Conservation (phyloP, 345 rosid species). For the Populus pruinosa region DNA sequence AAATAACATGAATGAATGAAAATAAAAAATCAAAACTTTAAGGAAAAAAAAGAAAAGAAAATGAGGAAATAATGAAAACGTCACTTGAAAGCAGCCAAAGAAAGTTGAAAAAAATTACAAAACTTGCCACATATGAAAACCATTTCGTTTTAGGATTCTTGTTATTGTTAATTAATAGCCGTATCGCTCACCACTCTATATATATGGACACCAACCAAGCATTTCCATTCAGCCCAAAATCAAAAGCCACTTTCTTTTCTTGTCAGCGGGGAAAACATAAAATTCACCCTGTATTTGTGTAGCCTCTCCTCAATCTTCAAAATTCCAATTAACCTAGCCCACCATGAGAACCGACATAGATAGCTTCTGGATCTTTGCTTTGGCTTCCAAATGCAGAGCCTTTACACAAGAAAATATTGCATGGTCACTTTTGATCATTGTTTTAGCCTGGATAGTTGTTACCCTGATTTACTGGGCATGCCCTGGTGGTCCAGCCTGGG, state of each 20-base stretch:
- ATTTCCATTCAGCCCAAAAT: background rate
- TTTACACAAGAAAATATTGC: conserved; percentile 38
- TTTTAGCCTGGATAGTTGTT: conserved; percentile 32
- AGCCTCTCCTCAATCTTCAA: background rate
- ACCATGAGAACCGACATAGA: conserved; percentile 19
- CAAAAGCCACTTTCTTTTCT: background rate
- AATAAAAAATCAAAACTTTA: no score
- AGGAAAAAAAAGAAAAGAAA: no score
- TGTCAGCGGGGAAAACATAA: background rate
- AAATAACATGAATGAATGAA: no score
- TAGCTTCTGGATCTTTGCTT: conserved; percentile 32
- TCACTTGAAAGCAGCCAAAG: no score
- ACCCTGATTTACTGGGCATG: conserved; percentile 51
- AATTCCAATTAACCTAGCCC: background rate
- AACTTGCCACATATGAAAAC: no score
- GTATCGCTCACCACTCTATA: background rate
- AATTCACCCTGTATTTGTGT: background rate
- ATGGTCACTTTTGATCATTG: conserved; percentile 39
- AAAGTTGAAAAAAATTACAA: no score
- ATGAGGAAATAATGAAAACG: no score
- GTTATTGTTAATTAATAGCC: no score
- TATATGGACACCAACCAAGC: conserved; percentile 27
- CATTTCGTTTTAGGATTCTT: no score
- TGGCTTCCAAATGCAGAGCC: conserved; percentile 53
- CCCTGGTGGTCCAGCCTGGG: conserved; percentile 85